Base-by-base conservation (phyloP, 805 yeast genomes). In the Millerozyma acaciae region DNA sequence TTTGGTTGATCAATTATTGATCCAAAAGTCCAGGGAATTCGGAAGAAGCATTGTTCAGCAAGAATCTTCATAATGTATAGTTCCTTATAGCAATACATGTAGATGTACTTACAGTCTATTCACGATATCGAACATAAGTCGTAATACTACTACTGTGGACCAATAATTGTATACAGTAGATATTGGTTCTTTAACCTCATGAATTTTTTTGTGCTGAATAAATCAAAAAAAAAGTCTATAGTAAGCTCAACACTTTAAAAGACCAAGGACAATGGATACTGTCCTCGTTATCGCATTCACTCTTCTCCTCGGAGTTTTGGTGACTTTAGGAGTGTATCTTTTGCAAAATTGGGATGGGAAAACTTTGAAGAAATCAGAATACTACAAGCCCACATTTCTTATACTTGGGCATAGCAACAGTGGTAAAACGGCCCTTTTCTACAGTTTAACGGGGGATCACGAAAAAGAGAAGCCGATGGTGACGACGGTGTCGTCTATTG, bases 21-120 rank as follows among this genome's bases (percentile, higher is more conserved):
- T 89, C 29, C 98, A 90, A 65, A 82, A 84, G 60, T 70, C 95
- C 20, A 78, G 98, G 61, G 87, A 83, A 14, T 43, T 48, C 28
- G 49, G 47, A 16, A 38, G 43, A 28, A 37, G 35, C 28, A 31
- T 47, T 23, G 42, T 47, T 10, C 27, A n/a, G n/a, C n/a, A n/a
- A n/a, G n/a, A n/a, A n/a, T n/a, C 30, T 32, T 31, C 30, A 20
- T 14, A 33, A 9, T 17, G 23, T 9, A n/a, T n/a, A n/a, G n/a
- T n/a, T n/a, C n/a, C n/a, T n/a, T n/a, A n/a, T n/a, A n/a, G n/a
- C n/a, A n/a, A n/a, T n/a, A n/a, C n/a, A n/a, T n/a, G n/a, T n/a
- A n/a, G n/a, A n/a, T n/a, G n/a, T n/a, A n/a, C n/a, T n/a, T n/a
- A n/a, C n/a, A n/a, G n/a, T n/a, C n/a, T n/a, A n/a, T n/a, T n/a